Conservation (phyloP, 1,284 basidiomycete species). For the Heterobasidion occidentale region DNA sequence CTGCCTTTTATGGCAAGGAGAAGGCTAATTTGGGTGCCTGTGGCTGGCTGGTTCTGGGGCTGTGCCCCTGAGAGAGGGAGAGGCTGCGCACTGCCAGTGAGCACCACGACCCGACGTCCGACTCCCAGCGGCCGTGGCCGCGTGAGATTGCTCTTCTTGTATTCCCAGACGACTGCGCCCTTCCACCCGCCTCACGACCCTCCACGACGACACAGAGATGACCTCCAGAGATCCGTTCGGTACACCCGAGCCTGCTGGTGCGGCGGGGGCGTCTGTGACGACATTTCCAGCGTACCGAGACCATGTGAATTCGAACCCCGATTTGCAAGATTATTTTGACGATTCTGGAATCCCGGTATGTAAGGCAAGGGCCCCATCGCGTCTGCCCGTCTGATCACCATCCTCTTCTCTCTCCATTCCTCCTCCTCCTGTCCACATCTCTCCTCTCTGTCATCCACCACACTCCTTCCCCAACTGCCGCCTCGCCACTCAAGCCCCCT, state of each 20-base stretch:
- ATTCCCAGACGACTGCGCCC: too few relatives aligned
- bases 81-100: too few relatives aligned
- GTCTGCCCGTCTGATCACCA: not conserved
- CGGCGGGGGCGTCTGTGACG: not conserved
- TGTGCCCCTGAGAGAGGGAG: too few relatives aligned
- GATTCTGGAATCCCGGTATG: slow-evolving; percentile 13
- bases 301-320: slow-evolving; percentile 7
- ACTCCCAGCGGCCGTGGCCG: too few relatives aligned
- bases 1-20: not conserved
- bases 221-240: slow-evolving; percentile 7
- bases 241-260: slow-evolving; percentile 6
- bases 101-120: too few relatives aligned
- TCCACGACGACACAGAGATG: not conserved
- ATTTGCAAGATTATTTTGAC: slow-evolving; percentile 14
- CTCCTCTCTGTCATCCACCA: not conserved
- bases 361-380: not conserved
- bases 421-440: not conserved
- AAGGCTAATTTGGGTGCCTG: not conserved
- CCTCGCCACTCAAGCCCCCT: slow-evolving; percentile 19
- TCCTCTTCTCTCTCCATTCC: not conserved
- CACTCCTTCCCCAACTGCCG: not conserved
- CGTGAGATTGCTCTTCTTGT: too few relatives aligned
- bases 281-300: not conserved
- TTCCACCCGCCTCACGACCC: not conserved
- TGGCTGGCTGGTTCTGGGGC: not conserved